Conservation (phyloP, 192 early-diverging fungal species). For the Rhizoclosmatium globosum region DNA sequence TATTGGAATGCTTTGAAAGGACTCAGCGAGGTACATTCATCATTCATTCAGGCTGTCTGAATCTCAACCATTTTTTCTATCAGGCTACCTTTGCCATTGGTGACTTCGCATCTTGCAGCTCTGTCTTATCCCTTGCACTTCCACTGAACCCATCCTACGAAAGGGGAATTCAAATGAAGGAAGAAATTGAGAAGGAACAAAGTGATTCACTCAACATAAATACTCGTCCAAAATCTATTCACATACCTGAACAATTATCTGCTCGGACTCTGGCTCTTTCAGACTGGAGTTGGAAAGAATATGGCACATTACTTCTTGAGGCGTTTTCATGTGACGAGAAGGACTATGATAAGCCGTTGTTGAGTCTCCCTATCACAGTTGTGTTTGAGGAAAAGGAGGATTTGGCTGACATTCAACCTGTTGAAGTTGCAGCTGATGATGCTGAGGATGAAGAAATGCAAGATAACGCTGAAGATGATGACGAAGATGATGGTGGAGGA, state of each 20-base stretch:
- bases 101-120: conserved; percentile 1
- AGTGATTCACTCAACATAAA: not conserved
- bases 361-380: no score
- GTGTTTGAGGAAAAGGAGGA: no score
- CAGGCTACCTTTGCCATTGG: not conserved
- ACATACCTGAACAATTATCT: not conserved
- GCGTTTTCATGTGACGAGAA: no score
- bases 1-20: conserved; percentile 19
- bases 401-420: no score
- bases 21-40: not conserved
- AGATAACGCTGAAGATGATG: not conserved
- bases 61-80: no score
- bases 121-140: not conserved
- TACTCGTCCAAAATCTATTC: not conserved
- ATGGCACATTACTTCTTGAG: not conserved
- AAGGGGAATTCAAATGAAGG: not conserved
- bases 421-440: no score
- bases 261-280: not conserved
- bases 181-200: conserved; percentile 5
- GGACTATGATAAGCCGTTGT: no score
- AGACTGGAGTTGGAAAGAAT: not conserved
- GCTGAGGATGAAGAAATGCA: no score
- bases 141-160: not conserved
- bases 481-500: not conserved
- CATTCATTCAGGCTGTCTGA: not conserved